These are phyloP conservation scores for Clitopilus passeckerianus DNA, from an alignment of 768 basidiomycete genomes.

Conservation along the genomic window DNA sequence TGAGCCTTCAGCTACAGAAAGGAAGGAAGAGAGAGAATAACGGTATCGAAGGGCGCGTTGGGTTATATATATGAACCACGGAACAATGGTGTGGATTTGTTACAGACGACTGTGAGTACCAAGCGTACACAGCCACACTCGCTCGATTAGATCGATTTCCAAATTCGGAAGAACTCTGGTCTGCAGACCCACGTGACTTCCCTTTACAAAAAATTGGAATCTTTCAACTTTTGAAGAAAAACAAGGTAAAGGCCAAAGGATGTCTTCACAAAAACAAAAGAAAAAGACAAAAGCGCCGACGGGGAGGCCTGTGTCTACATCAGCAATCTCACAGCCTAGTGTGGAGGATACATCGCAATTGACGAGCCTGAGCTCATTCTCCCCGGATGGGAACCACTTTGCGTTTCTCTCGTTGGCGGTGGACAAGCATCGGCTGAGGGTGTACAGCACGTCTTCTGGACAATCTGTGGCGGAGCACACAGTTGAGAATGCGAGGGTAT, in stretches of 20 bases:
- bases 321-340: slow-evolving; percentile 50
- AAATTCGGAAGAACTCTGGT: background rate
- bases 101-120: background rate
- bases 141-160: background rate
- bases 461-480: slow-evolving; percentile 54
- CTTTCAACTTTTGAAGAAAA: background rate
- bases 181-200: background rate
- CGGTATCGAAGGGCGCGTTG: background rate
- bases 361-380: slow-evolving; percentile 51
- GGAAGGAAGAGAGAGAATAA: background rate
- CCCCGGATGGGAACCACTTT: slow-evolving; percentile 49
- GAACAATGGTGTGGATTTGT: background rate
- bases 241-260: background rate
- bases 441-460: slow-evolving; percentile 54
- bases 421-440: slow-evolving; percentile 67
- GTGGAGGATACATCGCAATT: slow-evolving; percentile 41
- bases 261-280: slow-evolving; percentile 41
- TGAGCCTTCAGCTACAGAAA: background rate
- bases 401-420: slow-evolving; percentile 60
- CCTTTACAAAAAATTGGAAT: background rate
- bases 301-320: slow-evolving; percentile 47
- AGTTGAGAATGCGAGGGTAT: slow-evolving; percentile 50
- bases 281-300: slow-evolving; percentile 52
- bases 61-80: background rate
- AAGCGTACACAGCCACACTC: background rate